Base-by-base conservation (phyloP, 768 basidiomycete species). In the Brasilioporus rufonigricans region DNA sequence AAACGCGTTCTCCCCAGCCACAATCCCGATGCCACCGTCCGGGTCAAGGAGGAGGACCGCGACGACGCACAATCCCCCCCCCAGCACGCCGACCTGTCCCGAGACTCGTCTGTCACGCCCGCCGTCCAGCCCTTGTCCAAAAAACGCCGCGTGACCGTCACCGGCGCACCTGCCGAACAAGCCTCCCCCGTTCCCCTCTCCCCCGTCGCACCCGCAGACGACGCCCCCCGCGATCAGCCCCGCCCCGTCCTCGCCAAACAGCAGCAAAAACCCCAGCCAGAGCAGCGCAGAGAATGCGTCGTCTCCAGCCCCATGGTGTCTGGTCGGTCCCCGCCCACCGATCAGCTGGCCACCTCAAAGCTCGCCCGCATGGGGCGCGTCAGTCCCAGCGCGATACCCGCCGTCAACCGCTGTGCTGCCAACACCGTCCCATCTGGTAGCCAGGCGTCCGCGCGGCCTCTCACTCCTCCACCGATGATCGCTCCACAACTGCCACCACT, bases 101-200 rank as follows among this genome's bases (percentile, higher is more conserved):
- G 55, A 1, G 66, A 69, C 18, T 61, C 66, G 13, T 66, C 63
- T 14, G 66, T 77, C 27, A 74, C 78, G 0, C 77, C 81, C 44
- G 68, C 64, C 53, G 58, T 73, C 32, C 76, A 67, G 45, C 78
- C 80, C 47, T 66, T 61, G 19, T 70, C 73, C 26, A 87, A 87
- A 79, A 84, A 79, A 58, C 83, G 89, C 59, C 83, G 89, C 41
- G 82, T 87, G 56, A 89, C 88, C 39, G 76, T 87, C 69, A 83
- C 80, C 65, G 85, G 86, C 55, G 71, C 80, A 1, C 76, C 83
- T 61, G 32, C 45, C 14, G 78, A 80, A 60, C 78, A 77, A 52
- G 66, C 74, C 46, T 69, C 74, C 47, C 79, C 83, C 27, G 77
- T 82, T 14, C 80, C 85, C 51, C 80, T 87, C 32, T 86, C 86